phyloP scores from a whole-genome alignment of 768 basidiomycete genomes.

The Leccinum sublutescens region DNA sequence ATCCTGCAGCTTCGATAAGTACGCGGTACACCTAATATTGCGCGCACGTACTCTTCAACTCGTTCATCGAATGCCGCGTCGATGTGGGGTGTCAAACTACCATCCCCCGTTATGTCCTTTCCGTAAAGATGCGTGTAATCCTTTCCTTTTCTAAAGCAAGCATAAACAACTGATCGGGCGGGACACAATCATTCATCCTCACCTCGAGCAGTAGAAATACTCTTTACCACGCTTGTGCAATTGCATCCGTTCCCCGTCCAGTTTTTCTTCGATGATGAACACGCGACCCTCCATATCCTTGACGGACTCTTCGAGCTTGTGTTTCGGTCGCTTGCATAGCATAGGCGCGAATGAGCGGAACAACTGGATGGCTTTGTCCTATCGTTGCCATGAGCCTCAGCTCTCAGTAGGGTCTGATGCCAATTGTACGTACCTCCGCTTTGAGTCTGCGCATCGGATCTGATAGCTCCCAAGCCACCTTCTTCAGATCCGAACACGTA shows the following conservation, averaged over 20 bases:
- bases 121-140: slow-evolving; percentile 93
- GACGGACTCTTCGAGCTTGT: slow-evolving; percentile 78
- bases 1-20: slow-evolving; percentile 49
- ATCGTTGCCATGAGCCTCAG: slow-evolving; percentile 8
- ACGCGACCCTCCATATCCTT: slow-evolving; percentile 75
- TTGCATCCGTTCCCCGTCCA: slow-evolving; percentile 97
- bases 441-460: slow-evolving; percentile 68
- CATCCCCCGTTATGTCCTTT: slow-evolving; percentile 64
- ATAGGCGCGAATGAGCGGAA: slow-evolving; percentile 92
- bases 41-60: slow-evolving; percentile 69
- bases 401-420: too few relatives aligned
- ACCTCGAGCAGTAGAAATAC: slow-evolving; percentile 93
- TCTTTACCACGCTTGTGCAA: slow-evolving; percentile 89
- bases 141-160: slow-evolving; percentile 70
- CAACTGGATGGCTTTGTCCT: slow-evolving; percentile 84
- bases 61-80: slow-evolving; percentile 70
- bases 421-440: slow-evolving; percentile 45
- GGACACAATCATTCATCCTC: slow-evolving; percentile 4
- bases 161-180: background rate
- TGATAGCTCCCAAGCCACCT: slow-evolving; percentile 86
- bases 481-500: slow-evolving; percentile 94
- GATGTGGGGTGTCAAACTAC: slow-evolving; percentile 88
- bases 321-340: slow-evolving; percentile 87
- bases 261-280: slow-evolving; percentile 95
- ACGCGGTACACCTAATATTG: background rate